These are phyloP conservation scores for Paramecium octaurelia DNA, from an alignment of 73 alveolate genomes.

Conservation along the genomic window DNA sequence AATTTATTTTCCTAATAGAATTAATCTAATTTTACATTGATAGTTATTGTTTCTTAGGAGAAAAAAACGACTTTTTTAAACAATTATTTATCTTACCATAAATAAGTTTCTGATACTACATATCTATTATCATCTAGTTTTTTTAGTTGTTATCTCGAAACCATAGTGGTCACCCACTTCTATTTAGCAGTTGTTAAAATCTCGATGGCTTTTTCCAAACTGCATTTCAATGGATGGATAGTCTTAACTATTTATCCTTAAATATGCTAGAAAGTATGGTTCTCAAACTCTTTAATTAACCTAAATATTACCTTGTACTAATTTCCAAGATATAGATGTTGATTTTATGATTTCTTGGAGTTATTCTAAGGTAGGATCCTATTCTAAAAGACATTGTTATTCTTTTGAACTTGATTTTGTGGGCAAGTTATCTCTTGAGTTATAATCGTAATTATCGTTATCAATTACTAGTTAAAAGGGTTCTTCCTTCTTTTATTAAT, in stretches of 20 bases:
- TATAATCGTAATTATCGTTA: background rate
- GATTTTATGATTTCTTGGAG: background rate
- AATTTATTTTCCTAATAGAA: background rate
- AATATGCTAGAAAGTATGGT: background rate
- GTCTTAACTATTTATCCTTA: background rate
- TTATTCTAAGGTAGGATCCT: background rate
- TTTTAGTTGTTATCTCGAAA: background rate
- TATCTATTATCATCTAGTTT: background rate
- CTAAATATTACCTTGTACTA: background rate
- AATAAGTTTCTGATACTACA: background rate
- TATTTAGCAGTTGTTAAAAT: background rate
- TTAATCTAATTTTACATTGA: background rate
- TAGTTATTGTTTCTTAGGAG: background rate
- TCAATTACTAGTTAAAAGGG: background rate
- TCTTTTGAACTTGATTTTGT: background rate
- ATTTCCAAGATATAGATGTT: background rate
- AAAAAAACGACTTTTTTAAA: background rate
- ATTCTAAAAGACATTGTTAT: background rate
- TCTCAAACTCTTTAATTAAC: background rate
- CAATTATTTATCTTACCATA: background rate
- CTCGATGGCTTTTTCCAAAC: background rate
- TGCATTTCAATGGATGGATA: background rate
- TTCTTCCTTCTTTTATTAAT: background rate
- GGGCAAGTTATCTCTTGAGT: background rate
- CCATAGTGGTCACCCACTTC: background rate